phyloP scores from a whole-genome alignment of 805 yeast genomes.

The Nakazawaea molendinolei region DNA sequence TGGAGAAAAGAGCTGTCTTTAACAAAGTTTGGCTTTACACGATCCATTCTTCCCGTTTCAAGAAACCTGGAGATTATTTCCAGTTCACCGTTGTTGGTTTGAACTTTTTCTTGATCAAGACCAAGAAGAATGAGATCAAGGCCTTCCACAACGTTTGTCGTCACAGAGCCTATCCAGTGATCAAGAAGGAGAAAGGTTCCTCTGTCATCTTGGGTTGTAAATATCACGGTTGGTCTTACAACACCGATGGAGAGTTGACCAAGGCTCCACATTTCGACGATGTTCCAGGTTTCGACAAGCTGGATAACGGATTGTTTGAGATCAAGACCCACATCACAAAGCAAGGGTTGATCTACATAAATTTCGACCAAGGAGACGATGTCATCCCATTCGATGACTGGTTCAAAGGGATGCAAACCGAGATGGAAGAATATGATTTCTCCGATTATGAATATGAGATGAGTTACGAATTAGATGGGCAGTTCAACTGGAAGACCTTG shows the following conservation, averaged over 20 bases:
- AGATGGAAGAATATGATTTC: conserved; percentile 53
- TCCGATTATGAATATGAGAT: conserved; percentile 56
- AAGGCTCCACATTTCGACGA: conserved; percentile 59
- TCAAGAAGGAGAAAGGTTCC: conserved; percentile 53
- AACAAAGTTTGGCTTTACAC: conserved; percentile 51
- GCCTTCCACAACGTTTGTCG: conserved; percentile 63
- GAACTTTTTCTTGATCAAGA: conserved; percentile 49
- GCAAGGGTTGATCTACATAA: conserved; percentile 52
- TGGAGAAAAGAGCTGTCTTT: conserved; percentile 53
- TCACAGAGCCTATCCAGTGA: conserved; percentile 59
- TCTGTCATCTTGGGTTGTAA: conserved; percentile 51
- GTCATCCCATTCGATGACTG: conserved; percentile 44
- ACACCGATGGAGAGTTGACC: conserved; percentile 50
- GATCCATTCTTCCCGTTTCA: conserved; percentile 44
- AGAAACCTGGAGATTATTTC: conserved; percentile 52
- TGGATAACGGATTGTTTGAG: conserved; percentile 47
- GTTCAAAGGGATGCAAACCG: conserved; percentile 43
- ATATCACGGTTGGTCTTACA: conserved; percentile 63
- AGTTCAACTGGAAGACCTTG: conserved; percentile 60
- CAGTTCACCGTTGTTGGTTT: conserved; percentile 45
- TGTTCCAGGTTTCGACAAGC: conserved; percentile 51
- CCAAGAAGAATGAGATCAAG: conserved; percentile 43
- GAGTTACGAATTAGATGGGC: conserved; percentile 58
- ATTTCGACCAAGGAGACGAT: conserved; percentile 40
- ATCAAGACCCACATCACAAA: conserved; percentile 47